These are phyloP conservation scores for Mycena metata DNA, from an alignment of 768 basidiomycete genomes.

Conservation along the genomic window DNA sequence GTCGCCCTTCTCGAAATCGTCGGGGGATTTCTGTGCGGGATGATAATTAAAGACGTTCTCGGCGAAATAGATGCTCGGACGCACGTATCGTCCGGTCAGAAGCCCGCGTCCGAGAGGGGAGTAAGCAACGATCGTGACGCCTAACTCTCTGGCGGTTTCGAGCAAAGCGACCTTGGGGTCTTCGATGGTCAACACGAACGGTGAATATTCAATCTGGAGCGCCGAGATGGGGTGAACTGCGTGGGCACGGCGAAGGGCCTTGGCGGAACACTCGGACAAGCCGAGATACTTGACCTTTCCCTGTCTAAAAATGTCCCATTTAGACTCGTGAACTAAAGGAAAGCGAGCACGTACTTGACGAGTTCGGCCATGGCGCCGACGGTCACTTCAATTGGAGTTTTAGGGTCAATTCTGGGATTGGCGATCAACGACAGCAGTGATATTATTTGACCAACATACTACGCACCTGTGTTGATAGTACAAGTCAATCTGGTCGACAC, in stretches of 20 bases:
- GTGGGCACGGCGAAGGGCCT: conserved; percentile 62
- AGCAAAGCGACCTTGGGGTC: conserved; percentile 54
- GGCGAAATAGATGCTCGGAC: conserved; percentile 21
- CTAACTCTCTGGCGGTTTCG: conserved; percentile 57
- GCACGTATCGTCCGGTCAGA: conserved; percentile 59
- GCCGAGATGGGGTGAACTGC: conserved; percentile 61
- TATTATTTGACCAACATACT: not conserved
- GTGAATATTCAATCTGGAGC: conserved; percentile 60
- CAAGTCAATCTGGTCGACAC: conserved; percentile 50
- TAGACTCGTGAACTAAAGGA: conserved; percentile 31
- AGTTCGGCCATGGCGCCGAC: conserved; percentile 53
- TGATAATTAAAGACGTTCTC: not conserved
- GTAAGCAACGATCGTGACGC: conserved; percentile 62
- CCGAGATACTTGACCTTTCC: conserved; percentile 65
- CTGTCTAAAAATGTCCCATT: conserved; percentile 44
- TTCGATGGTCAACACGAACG: conserved; percentile 61
- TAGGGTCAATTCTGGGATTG: conserved; percentile 38
- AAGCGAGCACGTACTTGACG: conserved; percentile 49
- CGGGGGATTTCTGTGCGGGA: conserved; percentile 49
- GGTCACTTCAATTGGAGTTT: conserved; percentile 49
- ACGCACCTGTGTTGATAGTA: conserved; percentile 52
- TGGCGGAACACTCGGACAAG: conserved; percentile 61
- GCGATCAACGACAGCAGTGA: not conserved
- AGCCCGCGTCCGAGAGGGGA: conserved; percentile 65
- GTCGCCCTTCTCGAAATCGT: conserved; percentile 57